Conservation (phyloP, 129 eudicot genomes). For the Tagetes patula region DNA sequence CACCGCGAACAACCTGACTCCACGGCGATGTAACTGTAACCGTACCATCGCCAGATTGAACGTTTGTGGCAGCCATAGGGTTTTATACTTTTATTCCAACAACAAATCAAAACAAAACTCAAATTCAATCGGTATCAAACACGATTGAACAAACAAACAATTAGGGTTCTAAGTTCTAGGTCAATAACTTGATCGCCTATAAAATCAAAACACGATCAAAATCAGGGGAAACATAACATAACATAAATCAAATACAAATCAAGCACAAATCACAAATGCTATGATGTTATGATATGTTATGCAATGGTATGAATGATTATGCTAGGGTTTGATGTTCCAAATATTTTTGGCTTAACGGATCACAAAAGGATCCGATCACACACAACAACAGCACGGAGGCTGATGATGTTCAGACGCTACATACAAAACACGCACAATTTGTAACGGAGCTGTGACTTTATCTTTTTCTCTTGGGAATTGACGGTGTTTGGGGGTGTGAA, state of each 20-base stretch:
- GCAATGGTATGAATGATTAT: not conserved
- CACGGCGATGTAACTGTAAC: constrained; percentile 43
- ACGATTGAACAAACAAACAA: constrained; percentile 17
- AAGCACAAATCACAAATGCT: no score
- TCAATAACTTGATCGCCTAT: constrained; percentile 26
- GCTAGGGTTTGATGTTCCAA: constrained; percentile 39
- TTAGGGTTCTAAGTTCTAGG: constrained; percentile 34
- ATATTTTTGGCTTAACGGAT: constrained; percentile 32
- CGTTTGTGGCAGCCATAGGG: constrained; percentile 41
- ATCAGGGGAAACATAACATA: not conserved
- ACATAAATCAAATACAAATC: no score
- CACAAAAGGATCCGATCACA: constrained; percentile 36
- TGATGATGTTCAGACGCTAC: constrained; percentile 41
- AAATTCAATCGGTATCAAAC: constrained; percentile 20
- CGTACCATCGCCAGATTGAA: constrained; percentile 36
- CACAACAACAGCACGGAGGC: constrained; percentile 40
- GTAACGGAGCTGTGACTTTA: constrained; percentile 35
- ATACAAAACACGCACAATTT: constrained; percentile 31
- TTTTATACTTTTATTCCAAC: constrained; percentile 7
- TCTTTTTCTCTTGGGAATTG: constrained; percentile 19
- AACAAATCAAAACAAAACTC: not conserved
- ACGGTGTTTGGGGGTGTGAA: constrained; percentile 8
- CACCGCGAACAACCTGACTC: constrained; percentile 51
- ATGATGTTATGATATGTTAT: no score
- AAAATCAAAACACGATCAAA: constrained; percentile 30